Percentiles rank a stretch among this genome's conserved stretches.
These are phyloP conservation scores for Aspergillus sp. DNA, from an alignment of 2,329 filamentous ascomycete genomes.

Conservation along the genomic window DNA sequence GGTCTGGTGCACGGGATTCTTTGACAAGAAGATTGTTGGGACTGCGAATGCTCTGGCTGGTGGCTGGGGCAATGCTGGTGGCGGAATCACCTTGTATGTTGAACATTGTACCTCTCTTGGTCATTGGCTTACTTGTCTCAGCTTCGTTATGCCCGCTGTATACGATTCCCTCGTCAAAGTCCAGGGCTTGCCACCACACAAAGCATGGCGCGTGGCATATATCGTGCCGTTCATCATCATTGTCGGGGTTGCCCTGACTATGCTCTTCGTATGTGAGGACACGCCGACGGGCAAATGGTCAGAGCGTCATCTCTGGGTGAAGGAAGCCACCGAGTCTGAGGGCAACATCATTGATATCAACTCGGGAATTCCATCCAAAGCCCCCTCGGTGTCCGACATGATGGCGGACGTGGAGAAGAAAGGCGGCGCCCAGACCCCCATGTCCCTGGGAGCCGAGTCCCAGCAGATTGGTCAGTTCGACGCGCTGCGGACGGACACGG, in stretches of 20 bases:
- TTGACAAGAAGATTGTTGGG: slow-evolving; percentile 88
- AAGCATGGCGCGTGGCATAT: slow-evolving; percentile 83
- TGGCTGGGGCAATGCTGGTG: slow-evolving; percentile 83
- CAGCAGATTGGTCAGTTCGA: slow-evolving; percentile 52
- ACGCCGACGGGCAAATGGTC: slow-evolving; percentile 82
- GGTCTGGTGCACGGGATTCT: slow-evolving; percentile 91
- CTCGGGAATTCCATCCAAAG: slow-evolving; percentile 24
- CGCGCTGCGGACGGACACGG: slow-evolving; percentile 59
- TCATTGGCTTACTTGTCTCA: slow-evolving; percentile 16
- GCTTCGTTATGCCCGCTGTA: slow-evolving; percentile 86
- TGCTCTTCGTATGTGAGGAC: slow-evolving; percentile 75
- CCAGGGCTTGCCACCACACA: slow-evolving; percentile 62
- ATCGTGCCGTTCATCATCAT: slow-evolving; percentile 80
- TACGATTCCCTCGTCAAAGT: slow-evolving; percentile 71
- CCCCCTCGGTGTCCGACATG: slow-evolving; percentile 28
- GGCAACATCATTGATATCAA: slow-evolving; percentile 35
- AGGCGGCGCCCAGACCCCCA: slow-evolving; percentile 25
- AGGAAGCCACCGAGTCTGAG: slow-evolving; percentile 39
- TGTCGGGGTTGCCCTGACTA: slow-evolving; percentile 62
- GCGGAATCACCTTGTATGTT: slow-evolving; percentile 75
- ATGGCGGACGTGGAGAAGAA: slow-evolving; percentile 38
- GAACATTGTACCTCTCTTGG: too few species aligned
- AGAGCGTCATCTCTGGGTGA: slow-evolving; percentile 63
- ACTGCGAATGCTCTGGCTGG: slow-evolving; percentile 83
- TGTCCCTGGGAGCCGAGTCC: slow-evolving; percentile 38